These are phyloP conservation scores for Aspergillus neotritici DNA, from an alignment of 2,329 filamentous ascomycete species.

Conservation along the genomic window DNA sequence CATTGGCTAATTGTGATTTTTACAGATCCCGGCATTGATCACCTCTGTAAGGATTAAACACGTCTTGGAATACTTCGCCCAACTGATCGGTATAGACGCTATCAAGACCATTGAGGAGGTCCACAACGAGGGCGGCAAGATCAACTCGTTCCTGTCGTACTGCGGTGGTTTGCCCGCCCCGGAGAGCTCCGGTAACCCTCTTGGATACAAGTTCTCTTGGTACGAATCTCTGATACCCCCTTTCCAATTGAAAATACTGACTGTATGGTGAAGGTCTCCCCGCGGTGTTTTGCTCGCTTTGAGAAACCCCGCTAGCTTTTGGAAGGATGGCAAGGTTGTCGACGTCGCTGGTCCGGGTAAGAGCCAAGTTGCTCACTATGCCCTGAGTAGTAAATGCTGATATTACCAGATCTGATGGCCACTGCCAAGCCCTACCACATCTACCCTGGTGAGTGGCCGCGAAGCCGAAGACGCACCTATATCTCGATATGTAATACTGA, in stretches of 20 bases:
- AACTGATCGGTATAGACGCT: constrained; percentile 46
- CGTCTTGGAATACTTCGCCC: no score
- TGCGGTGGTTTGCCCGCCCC: constrained; percentile 73
- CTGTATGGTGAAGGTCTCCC: not conserved
- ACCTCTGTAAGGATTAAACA: constrained; percentile 39
- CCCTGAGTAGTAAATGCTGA: no score
- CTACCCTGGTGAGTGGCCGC: constrained; percentile 54
- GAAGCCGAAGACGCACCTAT: no score
- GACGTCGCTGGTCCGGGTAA: constrained; percentile 48
- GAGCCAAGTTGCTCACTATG: no score
- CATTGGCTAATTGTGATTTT: constrained; percentile 3
- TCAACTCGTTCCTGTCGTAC: constrained; percentile 74
- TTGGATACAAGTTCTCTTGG: constrained; percentile 90
- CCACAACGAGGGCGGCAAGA: constrained; percentile 81
- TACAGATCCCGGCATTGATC: constrained; percentile 33
- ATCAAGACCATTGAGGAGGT: constrained; percentile 78
- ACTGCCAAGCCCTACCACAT: constrained; percentile 85
- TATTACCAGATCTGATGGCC: constrained; percentile 65
- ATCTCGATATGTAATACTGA: no score
- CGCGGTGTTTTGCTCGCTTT: constrained; percentile 84
- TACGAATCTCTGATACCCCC: constrained; percentile 41
- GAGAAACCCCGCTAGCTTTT: constrained; percentile 77
- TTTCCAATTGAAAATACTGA: no score
- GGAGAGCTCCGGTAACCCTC: constrained; percentile 77
- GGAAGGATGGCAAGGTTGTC: constrained; percentile 69